Evolutionary conservation across 352 stramenopile genomes (phyloP), one percentile per base, ranked within the genome.

Genomic region (Phytophthora idaei): DNA sequence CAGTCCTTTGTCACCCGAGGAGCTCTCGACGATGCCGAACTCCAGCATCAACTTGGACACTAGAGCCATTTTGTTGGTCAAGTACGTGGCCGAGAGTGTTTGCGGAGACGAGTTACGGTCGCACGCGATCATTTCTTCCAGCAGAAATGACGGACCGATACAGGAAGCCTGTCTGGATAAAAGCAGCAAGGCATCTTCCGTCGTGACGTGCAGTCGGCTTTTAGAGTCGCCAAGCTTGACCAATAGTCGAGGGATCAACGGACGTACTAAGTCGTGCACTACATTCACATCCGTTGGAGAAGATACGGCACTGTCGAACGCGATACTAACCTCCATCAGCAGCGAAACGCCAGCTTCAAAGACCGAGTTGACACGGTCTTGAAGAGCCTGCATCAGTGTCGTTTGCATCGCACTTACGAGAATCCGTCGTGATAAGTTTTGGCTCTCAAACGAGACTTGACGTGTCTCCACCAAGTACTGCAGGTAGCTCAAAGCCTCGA

Each of bases 181-280:
- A 10, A 94, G 71, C 8, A 95, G 48, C 29, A 95, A 45, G 4
- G 85, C 85, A 52, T 95, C 87, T 70, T 95, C 85, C 0, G 77
- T 90, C 1, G 78, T 78, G 17, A 94, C 80, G 47, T 92, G 85
- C 3, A 93, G 66, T 0, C 83, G 73, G 14, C 79, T 74, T 55
- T 95, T 95, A 1, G 83, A 88, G 57, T 94, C 85, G 1, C 87
- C 87, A 2, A 95, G 73, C 61, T 92, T 92, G 3, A 81, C 72
- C 0, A 95, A 68, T n/a, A 95, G 55, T 25, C 85, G 74, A 10
- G 87, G 79, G 27, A 93, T 85, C 10, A 95, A 55, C 11, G 87
- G 87, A 0, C 83, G 81, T 32, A 95, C 53, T 0, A 89, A 52
- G 37, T 90, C 81, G 52, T 93, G 80, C 41, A 81, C 59, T 27